phyloP scores from a whole-genome alignment of 495 filamentous ascomycete genomes.

The Lindgomyces ingoldianus region DNA sequence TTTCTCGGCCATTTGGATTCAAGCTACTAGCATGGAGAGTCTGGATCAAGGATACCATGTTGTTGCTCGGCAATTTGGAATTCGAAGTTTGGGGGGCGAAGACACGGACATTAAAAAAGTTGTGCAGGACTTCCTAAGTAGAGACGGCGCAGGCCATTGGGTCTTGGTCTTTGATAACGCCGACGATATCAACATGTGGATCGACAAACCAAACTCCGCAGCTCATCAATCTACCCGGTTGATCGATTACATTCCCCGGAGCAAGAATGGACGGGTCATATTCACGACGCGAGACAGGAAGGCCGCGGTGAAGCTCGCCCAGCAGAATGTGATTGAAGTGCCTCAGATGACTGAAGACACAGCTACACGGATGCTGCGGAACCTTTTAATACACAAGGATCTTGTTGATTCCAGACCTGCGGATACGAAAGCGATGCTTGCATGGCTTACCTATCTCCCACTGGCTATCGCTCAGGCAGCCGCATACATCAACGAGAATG shows the following conservation, averaged over 20 bases:
- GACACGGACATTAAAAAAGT: conserved; percentile 37
- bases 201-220: neutral
- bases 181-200: conserved; percentile 23
- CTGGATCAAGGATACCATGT: conserved; percentile 51
- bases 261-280: conserved; percentile 9
- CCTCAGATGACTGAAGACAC: conserved; percentile 4
- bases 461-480: too few species aligned
- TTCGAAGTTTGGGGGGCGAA: conserved; percentile 30
- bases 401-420: neutral
- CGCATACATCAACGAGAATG: too few species aligned
- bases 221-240: neutral
- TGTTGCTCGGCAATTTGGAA: conserved; percentile 40
- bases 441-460: conserved; percentile 17
- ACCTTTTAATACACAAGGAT: neutral
- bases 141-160: conserved; percentile 31
- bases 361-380: conserved; percentile 1
- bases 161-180: conserved; percentile 39
- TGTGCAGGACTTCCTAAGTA: conserved; percentile 44
- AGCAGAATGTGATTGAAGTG: neutral
- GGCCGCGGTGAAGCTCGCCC: conserved; percentile 7
- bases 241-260: conserved; percentile 6
- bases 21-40: conserved; percentile 24
- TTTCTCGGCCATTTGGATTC: conserved; percentile 33
- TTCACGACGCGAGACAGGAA: conserved; percentile 24
- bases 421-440: neutral